Evolutionary conservation across 257 asterid species (phyloP).

Genomic region (Catharanthus roseus): DNA sequence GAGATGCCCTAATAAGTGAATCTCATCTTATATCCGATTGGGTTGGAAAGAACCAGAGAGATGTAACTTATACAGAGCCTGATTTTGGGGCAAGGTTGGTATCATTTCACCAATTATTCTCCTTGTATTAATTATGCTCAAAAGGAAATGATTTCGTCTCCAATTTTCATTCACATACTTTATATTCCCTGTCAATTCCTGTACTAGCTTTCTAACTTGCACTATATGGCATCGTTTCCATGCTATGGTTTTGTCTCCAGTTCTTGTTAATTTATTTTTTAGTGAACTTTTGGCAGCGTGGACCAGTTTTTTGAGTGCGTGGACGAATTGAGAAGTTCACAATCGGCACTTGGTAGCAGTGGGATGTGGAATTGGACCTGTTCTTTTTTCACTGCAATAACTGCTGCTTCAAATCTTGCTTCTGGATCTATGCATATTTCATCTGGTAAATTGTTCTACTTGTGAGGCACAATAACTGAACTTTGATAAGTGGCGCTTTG

Average conservation of each 20-base stretch:
- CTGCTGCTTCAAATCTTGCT: conserved; percentile 96
- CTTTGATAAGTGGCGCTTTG: background rate
- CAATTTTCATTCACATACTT: background rate
- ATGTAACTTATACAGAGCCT: conserved; percentile 49
- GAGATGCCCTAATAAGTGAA: conserved; percentile 58
- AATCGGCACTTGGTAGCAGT: conserved; percentile 89
- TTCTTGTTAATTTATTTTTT: conserved; percentile 20
- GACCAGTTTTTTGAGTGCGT: conserved; percentile 97
- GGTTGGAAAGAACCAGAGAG: conserved; percentile 56
- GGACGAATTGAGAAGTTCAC: conserved; percentile 89
- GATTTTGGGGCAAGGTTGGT: conserved; percentile 96
- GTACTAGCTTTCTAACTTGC: conserved; percentile 1
- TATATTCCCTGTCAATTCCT: background rate
- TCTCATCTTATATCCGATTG: conserved; percentile 89
- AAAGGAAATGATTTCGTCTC: conserved; percentile 1
- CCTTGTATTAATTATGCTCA: background rate
- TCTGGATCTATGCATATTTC: conserved; percentile 79
- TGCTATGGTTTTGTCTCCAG: conserved; percentile 5
- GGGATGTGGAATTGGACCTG: conserved; percentile 98
- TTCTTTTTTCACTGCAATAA: conserved; percentile 87
- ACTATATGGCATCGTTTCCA: background rate
- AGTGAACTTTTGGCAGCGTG: conserved; percentile 55
- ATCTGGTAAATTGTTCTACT: conserved; percentile 49
- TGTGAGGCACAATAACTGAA: background rate
- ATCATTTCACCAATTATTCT: conserved; percentile 13